phyloP scores from a whole-genome alignment of 2,329 filamentous ascomycete genomes.

The Lasiodiplodia sp. region DNA sequence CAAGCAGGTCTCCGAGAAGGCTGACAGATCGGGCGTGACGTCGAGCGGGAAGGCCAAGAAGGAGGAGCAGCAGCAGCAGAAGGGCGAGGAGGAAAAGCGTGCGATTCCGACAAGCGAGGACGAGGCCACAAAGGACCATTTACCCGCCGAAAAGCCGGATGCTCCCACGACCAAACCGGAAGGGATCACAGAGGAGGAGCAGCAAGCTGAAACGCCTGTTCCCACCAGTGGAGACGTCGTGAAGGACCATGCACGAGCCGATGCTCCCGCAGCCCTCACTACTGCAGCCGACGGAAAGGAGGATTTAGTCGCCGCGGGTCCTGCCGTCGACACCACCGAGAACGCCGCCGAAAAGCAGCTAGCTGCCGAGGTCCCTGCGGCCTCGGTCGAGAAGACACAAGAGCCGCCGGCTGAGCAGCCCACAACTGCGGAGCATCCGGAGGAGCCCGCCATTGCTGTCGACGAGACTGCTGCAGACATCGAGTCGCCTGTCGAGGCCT shows the following conservation, averaged over 20 bases:
- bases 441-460: background rate
- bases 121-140: conserved; percentile 19
- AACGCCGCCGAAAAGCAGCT: conserved; percentile 8
- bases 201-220: background rate
- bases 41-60: conserved; percentile 14
- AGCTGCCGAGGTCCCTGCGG: background rate
- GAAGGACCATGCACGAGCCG: background rate
- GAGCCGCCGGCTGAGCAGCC: background rate
- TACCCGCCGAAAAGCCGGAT: conserved; percentile 25
- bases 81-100: conserved; percentile 1
- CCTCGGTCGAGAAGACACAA: background rate
- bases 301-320: conserved; percentile 3
- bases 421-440: background rate
- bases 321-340: background rate
- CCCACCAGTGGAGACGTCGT: background rate
- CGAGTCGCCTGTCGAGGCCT: background rate
- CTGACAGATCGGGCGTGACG: conserved; percentile 16
- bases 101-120: conserved; percentile 19
- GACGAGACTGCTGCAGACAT: background rate
- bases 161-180: conserved; percentile 11
- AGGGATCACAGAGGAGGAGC: conserved; percentile 12
- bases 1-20: conserved; percentile 23
- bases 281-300: conserved; percentile 3
- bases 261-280: background rate
- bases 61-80: conserved; percentile 1